Evolutionary conservation across 805 yeast species (phyloP), one percentile per base, ranked within the genome.

Genomic region (Zygoascus bituminiphila): DNA sequence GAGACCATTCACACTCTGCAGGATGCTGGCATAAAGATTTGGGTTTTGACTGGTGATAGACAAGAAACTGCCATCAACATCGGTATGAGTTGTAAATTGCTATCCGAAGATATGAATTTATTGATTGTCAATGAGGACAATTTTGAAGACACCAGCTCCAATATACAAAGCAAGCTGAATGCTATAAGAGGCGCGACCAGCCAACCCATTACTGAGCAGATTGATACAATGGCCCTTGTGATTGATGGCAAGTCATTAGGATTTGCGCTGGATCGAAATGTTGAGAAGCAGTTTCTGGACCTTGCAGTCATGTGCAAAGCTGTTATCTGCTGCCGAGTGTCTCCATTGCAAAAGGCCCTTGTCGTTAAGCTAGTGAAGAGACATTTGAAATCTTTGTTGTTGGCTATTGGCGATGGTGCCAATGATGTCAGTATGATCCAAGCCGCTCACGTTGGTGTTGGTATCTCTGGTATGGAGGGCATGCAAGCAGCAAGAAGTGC

Each of bases 401-500:
- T 93, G 51, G 98, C 98, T 0, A 84, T 93, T 61, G 99, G 99
- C 40, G 99, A 93, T 67, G 99, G 99, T 61, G 99, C 99, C 2
- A 93, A 93, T 62, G 99, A 93, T 69, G 98, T 93, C 37, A 84
- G 95, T 33, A 93, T 93, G 99, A 93, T 93, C 55, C 98, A 93
- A 67, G 98, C 98, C 14, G 98, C 98, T 0, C 98, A 93, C 65
- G 96, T 93, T 46, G 99, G 99, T 54, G 96, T 93, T 21, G 99
- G 99, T 63, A 94, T 93, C 54, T 86, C 95, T 67, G 99, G 99
- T 55, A 84, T 88, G 91, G 99, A 93, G 69, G 99, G 99, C 57
- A 88, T 89, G 88, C 99, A 93, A 67, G 98, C 98, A 9, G 97
- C 98, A 0, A 77, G 99, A 64, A 83, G 95, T 64, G 98, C 99